Evolutionary conservation across 805 yeast species (phyloP).

Genomic region (Ogataea chonburiensis): DNA sequence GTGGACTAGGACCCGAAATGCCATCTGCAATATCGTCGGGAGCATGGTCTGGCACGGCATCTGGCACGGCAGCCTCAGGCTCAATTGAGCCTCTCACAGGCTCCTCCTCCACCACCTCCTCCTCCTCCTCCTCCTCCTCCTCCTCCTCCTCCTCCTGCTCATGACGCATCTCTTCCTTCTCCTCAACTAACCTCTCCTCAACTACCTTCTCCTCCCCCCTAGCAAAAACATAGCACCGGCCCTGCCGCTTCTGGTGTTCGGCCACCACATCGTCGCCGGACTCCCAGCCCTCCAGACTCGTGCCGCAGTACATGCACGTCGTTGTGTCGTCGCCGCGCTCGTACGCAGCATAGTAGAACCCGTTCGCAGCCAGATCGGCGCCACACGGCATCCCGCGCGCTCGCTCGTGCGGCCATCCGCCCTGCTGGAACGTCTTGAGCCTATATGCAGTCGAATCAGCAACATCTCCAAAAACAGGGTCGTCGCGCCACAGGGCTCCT

Average conservation of each 20-base stretch:
- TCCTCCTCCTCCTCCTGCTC: slow-evolving; percentile 2
- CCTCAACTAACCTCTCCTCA: not conserved
- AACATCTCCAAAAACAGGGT: slow-evolving; percentile 37
- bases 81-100: not conserved
- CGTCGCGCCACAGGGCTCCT: slow-evolving; percentile 21
- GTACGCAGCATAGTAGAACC: slow-evolving; percentile 59
- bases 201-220: slow-evolving; percentile 2
- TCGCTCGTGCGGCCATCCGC: slow-evolving; percentile 46
- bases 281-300: slow-evolving; percentile 72
- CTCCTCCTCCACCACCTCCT: not conserved
- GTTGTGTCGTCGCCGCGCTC: slow-evolving; percentile 51
- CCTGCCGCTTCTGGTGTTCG: slow-evolving; percentile 52
- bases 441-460: slow-evolving; percentile 35
- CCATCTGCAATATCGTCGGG: not conserved
- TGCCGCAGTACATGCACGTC: slow-evolving; percentile 63
- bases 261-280: slow-evolving; percentile 56
- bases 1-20: too few species aligned
- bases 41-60: not conserved
- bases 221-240: slow-evolving; percentile 41
- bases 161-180: not conserved
- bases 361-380: slow-evolving; percentile 51
- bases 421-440: slow-evolving; percentile 38
- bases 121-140: not conserved
- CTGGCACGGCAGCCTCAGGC: not conserved
- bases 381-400: slow-evolving; percentile 39